Evolutionary conservation across 1,139 yeast genomes (phyloP).

Genomic region (Wickerhamiella infanticola): DNA sequence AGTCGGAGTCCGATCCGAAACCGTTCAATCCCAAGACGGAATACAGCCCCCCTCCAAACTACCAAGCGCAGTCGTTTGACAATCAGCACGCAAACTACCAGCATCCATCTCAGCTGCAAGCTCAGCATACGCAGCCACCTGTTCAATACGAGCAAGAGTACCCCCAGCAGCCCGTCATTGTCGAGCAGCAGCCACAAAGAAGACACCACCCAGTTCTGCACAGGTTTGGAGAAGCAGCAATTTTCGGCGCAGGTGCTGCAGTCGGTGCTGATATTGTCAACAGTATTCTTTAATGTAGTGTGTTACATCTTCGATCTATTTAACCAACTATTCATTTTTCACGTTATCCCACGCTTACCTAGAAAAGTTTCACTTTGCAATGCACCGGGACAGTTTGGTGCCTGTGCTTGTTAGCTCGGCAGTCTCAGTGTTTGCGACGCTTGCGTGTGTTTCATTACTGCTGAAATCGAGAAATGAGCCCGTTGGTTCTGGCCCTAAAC

Average conservation of each 20-base stretch:
- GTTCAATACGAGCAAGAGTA: slow-evolving; percentile 15
- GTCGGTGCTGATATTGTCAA: slow-evolving; percentile 78
- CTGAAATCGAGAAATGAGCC: background rate
- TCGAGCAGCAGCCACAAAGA: slow-evolving; percentile 17
- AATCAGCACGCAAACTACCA: slow-evolving; percentile 21
- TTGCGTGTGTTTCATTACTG: background rate
- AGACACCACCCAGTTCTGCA: slow-evolving; percentile 40
- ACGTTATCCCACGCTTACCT: background rate
- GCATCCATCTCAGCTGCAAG: slow-evolving; percentile 7
- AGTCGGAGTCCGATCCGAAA: slow-evolving; percentile 5
- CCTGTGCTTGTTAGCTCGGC: background rate
- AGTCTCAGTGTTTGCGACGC: background rate
- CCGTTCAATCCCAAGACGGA: slow-evolving; percentile 5
- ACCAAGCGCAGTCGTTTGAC: slow-evolving; percentile 23
- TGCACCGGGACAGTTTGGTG: background rate
- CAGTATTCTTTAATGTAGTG: slow-evolving; percentile 44
- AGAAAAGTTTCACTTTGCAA: background rate
- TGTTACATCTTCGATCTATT: background rate
- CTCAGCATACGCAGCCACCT: slow-evolving; percentile 17
- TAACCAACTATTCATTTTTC: background rate
- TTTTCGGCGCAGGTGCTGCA: slow-evolving; percentile 96
- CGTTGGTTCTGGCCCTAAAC: background rate
- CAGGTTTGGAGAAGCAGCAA: slow-evolving; percentile 80
- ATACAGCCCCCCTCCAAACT: slow-evolving; percentile 13
- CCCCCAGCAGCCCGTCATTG: slow-evolving; percentile 13